Percentiles rank a stretch among this genome's conserved stretches.
phyloP scores from a whole-genome alignment of 768 basidiomycete species.

The Lactarius quietus region DNA sequence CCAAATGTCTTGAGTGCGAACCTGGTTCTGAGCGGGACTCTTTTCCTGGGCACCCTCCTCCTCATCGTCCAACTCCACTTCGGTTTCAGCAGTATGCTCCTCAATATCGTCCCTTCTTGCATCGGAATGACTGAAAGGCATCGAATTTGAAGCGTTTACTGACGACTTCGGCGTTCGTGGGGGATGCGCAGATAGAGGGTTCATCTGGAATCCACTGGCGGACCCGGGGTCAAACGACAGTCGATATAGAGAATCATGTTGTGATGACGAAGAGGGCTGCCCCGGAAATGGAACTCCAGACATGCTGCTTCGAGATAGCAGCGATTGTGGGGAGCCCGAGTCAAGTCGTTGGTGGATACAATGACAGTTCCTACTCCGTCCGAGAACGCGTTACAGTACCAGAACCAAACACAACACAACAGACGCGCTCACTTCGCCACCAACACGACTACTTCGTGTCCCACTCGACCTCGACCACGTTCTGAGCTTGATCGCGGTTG shows the following conservation, averaged over 20 bases:
- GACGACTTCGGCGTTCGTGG: slow-evolving; percentile 72
- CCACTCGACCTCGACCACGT: slow-evolving; percentile 8
- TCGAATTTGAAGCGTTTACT: slow-evolving; percentile 26
- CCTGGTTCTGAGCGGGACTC: slow-evolving; percentile 39
- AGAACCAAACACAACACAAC: slow-evolving; percentile 23
- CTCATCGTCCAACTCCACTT: slow-evolving; percentile 35
- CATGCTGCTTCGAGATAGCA: slow-evolving; percentile 40
- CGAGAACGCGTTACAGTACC: background rate
- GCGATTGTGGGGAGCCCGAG: slow-evolving; percentile 3
- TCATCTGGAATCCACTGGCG: slow-evolving; percentile 64
- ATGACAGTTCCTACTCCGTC: background rate
- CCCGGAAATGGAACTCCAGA: slow-evolving; percentile 63
- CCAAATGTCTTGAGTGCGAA: slow-evolving; percentile 70
- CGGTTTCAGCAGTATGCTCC: slow-evolving; percentile 26
- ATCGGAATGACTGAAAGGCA: slow-evolving; percentile 36
- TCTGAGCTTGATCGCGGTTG: background rate
- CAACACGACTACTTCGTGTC: background rate
- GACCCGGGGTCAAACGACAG: slow-evolving; percentile 50
- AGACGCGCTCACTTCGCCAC: background rate
- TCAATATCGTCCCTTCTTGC: slow-evolving; percentile 38
- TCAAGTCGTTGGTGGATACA: background rate
- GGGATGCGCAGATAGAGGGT: slow-evolving; percentile 74
- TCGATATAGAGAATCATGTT: slow-evolving; percentile 48
- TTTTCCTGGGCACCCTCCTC: slow-evolving; percentile 32
- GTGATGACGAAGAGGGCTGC: slow-evolving; percentile 41